Base-by-base conservation (phyloP, 2,329 filamentous ascomycete species). In the Stagonosporopsis tanaceti region DNA sequence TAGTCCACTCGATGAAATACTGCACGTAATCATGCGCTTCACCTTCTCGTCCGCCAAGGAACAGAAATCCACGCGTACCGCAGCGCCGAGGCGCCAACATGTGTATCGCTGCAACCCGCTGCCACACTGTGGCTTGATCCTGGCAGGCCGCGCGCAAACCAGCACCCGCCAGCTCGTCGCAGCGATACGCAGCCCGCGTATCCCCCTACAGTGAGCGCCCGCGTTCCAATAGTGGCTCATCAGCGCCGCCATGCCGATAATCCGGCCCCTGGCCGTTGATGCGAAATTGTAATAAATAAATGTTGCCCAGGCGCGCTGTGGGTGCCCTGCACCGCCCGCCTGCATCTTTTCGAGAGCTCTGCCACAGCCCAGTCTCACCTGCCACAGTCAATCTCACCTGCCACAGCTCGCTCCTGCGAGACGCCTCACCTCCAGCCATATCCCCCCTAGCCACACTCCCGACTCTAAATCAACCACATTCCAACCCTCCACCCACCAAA, bases 381-480 rank as follows among this genome's bases (percentile, higher is more conserved):
- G 27, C n/a, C 27, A 45, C 27, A 28, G 3, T 30, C 11, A 28
- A 11, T 15, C 34, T 17, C 45, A 4, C 34, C 46, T 45, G 53
- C 46, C 46, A 48, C 45, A 39, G 15, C n/a, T 3, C 38, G 30
- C 6, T 7, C 22, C 39, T 25, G 22, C 39, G 14, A 15, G 14
- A 41, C 22, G 47, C 47, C 28, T 50, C 38, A 50, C 38, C 27
- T n/a, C 27, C 41, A 41, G 39, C 41, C 51, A 37, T 24, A 24
- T 32, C 12, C 8, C 14, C 37, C 20, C 42, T 40, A 53, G 50
- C 50, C 50, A 53, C 42, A 53, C 27, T 4, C 15, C n/a, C 17
- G 22, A 45, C 35, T 50, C 45, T 60, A 62, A 56, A 38, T n/a
- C 54, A 57, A 64, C 60, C 30, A 54, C 59, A 35, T 17, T 41